Evolutionary conservation across 1,139 yeast genomes (phyloP), one percentile per base, ranked within the genome.

Genomic region (Hansenula sp.): DNA sequence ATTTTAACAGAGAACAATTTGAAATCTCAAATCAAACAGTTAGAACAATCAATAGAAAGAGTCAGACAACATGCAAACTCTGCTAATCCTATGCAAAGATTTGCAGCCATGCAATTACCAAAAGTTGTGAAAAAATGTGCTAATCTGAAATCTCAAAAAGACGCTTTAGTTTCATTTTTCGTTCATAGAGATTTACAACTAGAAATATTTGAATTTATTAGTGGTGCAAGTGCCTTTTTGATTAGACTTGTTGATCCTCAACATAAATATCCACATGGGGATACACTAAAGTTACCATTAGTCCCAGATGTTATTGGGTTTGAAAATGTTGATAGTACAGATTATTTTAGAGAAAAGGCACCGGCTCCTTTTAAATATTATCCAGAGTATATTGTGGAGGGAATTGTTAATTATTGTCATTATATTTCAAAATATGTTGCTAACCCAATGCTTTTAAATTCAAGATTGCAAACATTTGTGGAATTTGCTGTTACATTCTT

Each of bases 301-400:
- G 72, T 73, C 40, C 67, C 70, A 18, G 73, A 72, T 49, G 68
- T 73, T 28, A 66, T 65, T 30, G 74, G 77, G 32, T 68, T 70
- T 24, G 76, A 81, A 46, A 78, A 82, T 46, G 77, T 83, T 37
- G 92, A 83, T 53, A 84, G 82, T 59, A 77, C 79, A 25, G 90
- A 82, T 36, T 80, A 73, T 51, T 68, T 83, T 51, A 75, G 83
- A 53, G 65, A 73, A 7, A 68, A 79, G 47, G 73, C 90, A 0
- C 90, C 92, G 6, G 56, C 61, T n/a, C 94, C 94, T 3, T 88
- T 90, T 74, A 82, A 79, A 53, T 85, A 75, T 56, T 83, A 72
- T 47, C 99, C 99, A 0, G 98, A 92, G 61, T 87, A 78, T 56
- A 69, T 85, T 42, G 63, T 92, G 25, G 97, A 92, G 59, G 94